Conservation (phyloP, 805 yeast species). For the Brettanomyces sp. region DNA sequence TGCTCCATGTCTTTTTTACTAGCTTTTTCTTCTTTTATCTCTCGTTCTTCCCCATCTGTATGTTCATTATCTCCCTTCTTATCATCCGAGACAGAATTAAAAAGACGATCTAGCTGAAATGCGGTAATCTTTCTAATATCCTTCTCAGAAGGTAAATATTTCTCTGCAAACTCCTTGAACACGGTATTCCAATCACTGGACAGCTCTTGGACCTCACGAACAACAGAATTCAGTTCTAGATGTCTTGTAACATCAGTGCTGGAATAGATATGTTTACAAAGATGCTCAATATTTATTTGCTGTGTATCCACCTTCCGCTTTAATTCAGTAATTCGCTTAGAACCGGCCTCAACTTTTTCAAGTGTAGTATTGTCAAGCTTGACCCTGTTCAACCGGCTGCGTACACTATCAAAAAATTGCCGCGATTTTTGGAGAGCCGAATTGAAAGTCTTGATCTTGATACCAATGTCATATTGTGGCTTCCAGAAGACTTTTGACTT, state of each 20-base stretch:
- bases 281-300: conserved; percentile 30
- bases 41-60: conserved; percentile 1
- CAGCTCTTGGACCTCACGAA: conserved; percentile 66
- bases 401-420: conserved; percentile 64
- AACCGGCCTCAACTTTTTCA: conserved; percentile 66
- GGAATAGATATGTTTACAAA: conserved; percentile 44
- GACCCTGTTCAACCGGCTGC: conserved; percentile 63
- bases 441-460: conserved; percentile 56
- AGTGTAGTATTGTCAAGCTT: conserved; percentile 65
- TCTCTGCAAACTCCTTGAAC: conserved; percentile 68
- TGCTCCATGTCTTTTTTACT: conserved; percentile 7
- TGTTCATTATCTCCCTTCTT: conserved; percentile 4
- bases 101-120: conserved; percentile 68
- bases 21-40: conserved; percentile 4
- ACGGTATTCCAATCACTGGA: conserved; percentile 85
- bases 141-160: conserved; percentile 80
- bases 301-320: conserved; percentile 46
- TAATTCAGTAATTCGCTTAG: conserved; percentile 46
- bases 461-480: conserved; percentile 55
- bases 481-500: conserved; percentile 61
- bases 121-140: conserved; percentile 89
- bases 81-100: conserved; percentile 32
- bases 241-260: conserved; percentile 54
- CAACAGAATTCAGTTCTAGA: conserved; percentile 57
- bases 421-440: conserved; percentile 44